These are phyloP conservation scores for Gossypium herbaceum DNA, from an alignment of 345 rosid species.

Conservation along the genomic window DNA sequence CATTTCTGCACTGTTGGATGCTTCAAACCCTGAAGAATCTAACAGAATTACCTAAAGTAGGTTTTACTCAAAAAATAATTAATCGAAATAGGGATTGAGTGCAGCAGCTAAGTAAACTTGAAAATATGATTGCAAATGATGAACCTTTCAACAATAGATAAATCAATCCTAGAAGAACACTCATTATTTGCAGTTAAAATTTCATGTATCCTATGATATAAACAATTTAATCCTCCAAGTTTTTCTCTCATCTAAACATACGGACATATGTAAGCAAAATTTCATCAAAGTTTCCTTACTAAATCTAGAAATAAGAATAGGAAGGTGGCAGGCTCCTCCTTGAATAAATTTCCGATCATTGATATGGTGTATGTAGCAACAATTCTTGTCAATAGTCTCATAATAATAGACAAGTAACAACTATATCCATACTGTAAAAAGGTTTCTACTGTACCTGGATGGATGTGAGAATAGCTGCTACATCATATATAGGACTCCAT, in stretches of 20 bases:
- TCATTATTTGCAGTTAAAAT: neutral
- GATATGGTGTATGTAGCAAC: neutral
- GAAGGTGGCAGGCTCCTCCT: neutral
- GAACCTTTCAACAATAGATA: too few relatives aligned
- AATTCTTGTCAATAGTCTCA: neutral
- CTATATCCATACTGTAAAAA: neutral
- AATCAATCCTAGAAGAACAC: too few relatives aligned
- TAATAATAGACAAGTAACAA: neutral
- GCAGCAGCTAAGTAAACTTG: too few relatives aligned
- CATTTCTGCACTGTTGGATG: too few relatives aligned
- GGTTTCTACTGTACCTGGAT: constrained; percentile 51
- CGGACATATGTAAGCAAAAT: neutral
- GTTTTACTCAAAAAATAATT: too few relatives aligned
- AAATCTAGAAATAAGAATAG: neutral
- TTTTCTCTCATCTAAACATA: neutral
- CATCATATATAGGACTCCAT: constrained; percentile 84
- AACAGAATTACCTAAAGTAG: too few relatives aligned
- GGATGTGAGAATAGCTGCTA: constrained; percentile 78
- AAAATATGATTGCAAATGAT: too few relatives aligned
- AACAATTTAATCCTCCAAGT: neutral
- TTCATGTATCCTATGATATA: neutral
- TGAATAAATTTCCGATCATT: too few relatives aligned
- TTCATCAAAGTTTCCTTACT: neutral
- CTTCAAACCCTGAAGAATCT: too few relatives aligned
- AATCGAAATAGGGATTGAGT: too few relatives aligned